Conservation (phyloP, 75 land plant species). For the Ceratopteris richardii region DNA sequence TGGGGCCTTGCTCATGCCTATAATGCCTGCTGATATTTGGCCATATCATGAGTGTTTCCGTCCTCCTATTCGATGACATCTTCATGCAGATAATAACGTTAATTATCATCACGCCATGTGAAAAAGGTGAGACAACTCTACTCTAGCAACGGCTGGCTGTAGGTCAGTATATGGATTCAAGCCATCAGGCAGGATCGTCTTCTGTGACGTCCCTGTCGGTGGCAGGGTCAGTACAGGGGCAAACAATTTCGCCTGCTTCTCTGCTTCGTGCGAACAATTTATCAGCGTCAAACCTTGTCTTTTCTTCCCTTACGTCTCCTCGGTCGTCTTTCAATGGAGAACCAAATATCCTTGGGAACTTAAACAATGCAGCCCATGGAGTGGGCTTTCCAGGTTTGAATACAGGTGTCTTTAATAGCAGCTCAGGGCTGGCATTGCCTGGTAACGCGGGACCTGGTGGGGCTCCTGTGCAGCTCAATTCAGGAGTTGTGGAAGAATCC, state of each 20-base stretch:
- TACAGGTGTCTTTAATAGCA: not conserved
- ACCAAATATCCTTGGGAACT: slow-evolving; percentile 9
- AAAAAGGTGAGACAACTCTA: too few relatives aligned
- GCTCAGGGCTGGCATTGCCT: not conserved
- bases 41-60: too few relatives aligned
- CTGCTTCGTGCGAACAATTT: slow-evolving; percentile 3
- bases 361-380: not conserved
- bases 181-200: slow-evolving; percentile 42
- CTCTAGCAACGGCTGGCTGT: slow-evolving; percentile 30
- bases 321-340: not conserved
- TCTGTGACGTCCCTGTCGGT: slow-evolving; percentile 45
- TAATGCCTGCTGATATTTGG: too few relatives aligned
- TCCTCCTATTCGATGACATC: too few relatives aligned
- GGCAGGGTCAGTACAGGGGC: slow-evolving; percentile 28
- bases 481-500: not conserved
- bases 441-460: not conserved
- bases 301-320: not conserved
- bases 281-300: not conserved
- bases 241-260: slow-evolving; percentile 6
- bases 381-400: not conserved
- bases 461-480: not conserved
- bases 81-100: too few relatives aligned
- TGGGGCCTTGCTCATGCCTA: too few relatives aligned
- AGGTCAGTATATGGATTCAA: slow-evolving; percentile 47
- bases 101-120: too few relatives aligned